Conservation (phyloP, 495 filamentous ascomycete genomes). For the Rusavskia elegans region DNA sequence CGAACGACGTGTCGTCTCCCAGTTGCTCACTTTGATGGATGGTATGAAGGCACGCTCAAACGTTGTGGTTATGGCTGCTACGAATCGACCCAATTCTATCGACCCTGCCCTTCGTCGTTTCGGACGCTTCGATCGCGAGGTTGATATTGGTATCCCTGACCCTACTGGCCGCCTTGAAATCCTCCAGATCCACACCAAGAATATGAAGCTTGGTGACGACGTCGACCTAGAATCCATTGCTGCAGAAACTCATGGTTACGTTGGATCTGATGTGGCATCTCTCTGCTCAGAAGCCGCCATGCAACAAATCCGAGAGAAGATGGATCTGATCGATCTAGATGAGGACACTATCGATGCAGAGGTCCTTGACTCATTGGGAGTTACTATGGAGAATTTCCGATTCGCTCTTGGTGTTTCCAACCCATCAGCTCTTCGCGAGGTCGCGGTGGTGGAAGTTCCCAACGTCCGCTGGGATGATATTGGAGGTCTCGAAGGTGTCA, state of each 20-base stretch:
- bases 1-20: conserved; percentile 94
- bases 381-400: conserved; percentile 99
- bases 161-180: conserved; percentile 98
- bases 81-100: conserved; percentile 92
- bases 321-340: conserved; percentile 98
- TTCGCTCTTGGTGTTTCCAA: conserved; percentile 96
- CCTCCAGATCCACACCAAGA: conserved; percentile 98
- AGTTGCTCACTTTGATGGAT: conserved; percentile 96
- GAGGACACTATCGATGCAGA: conserved; percentile 98
- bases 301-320: conserved; percentile 99
- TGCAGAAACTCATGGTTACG: conserved; percentile 95
- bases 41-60: conserved; percentile 99
- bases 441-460: conserved; percentile 96
- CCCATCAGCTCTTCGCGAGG: conserved; percentile 95
- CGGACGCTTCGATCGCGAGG: conserved; percentile 95
- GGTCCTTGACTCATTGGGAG: conserved; percentile 91
- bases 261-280: conserved; percentile 97
- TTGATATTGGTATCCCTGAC: conserved; percentile 95
- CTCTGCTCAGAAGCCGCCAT: conserved; percentile 98
- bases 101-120: conserved; percentile 89
- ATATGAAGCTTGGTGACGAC: conserved; percentile 97
- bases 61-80: conserved; percentile 96
- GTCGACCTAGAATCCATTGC: conserved; percentile 95
- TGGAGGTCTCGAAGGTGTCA: conserved; percentile 94
- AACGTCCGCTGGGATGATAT: conserved; percentile 99